Percentiles rank a stretch among this genome's conserved stretches.
These are phyloP conservation scores for Phycomyces nitens DNA, from an alignment of 192 early-diverging fungal species.

Conservation along the genomic window DNA sequence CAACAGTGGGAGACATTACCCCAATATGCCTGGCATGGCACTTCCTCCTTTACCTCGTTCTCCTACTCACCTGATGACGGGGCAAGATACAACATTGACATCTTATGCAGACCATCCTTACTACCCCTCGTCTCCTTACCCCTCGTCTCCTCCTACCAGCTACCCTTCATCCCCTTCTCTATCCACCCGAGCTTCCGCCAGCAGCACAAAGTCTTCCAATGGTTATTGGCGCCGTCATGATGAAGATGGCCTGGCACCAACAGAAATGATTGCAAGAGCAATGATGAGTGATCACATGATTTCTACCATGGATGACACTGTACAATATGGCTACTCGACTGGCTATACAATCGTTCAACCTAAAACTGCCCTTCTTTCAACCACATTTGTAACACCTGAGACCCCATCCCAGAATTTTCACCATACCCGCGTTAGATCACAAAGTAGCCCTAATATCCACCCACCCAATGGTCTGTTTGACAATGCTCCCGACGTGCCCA, in stretches of 20 bases:
- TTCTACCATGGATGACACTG: neutral
- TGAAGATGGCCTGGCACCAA: slow-evolving; percentile 15
- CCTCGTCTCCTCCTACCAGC: slow-evolving; percentile 47
- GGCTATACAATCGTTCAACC: slow-evolving; percentile 1
- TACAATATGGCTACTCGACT: neutral
- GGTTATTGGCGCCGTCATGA: slow-evolving; percentile 1
- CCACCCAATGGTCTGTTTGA: slow-evolving; percentile 8
- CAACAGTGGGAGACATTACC: neutral
- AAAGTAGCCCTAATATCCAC: slow-evolving; percentile 58
- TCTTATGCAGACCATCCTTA: slow-evolving; percentile 19
- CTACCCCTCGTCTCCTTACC: slow-evolving; percentile 18
- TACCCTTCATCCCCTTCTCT: slow-evolving; percentile 50
- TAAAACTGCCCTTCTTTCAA: neutral
- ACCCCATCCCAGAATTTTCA: slow-evolving; percentile 11
- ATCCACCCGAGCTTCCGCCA: slow-evolving; percentile 37
- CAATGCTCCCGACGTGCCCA: slow-evolving; percentile 14
- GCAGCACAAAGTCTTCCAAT: neutral
- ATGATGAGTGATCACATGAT: slow-evolving; percentile 30
- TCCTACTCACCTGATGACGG: slow-evolving; percentile 1
- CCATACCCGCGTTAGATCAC: slow-evolving; percentile 47
- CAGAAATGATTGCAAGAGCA: slow-evolving; percentile 46
- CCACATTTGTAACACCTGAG: neutral
- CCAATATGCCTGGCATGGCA: neutral
- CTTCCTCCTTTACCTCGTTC: slow-evolving; percentile 32
- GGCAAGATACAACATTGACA: neutral